Base-by-base conservation (phyloP, 2,329 filamentous ascomycete species). In the Seiridium cupressi region DNA sequence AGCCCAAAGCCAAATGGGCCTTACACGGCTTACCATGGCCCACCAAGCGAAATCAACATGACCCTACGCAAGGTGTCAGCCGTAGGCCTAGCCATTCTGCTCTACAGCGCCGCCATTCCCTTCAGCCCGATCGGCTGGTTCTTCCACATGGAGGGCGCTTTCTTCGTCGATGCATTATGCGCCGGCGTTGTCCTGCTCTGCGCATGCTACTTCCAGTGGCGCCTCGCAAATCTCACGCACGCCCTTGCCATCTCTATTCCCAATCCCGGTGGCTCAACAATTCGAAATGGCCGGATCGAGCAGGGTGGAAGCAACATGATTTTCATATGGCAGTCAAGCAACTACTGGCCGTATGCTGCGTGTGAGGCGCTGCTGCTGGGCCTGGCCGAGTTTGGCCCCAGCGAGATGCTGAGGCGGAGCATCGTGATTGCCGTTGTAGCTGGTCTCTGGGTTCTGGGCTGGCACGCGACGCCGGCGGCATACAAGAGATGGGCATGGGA, bases 91-190 rank as follows among this genome's bases (percentile, higher is more conserved):
- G 62, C 64, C 26, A 32, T 64, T 7, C 63, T 66, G 1, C 62
- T 67, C 8, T 66, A 64, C 61, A 63, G 62, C 35, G 65, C 65
- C 55, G 61, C 65, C 32, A 62, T 60, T 3, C 65, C 65, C 11
- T 67, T 67, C 60, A 63, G 57, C 2, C 65, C 65, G 1, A 47
- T 64, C 26, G 36, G 55, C 18, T 66, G 63, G 65, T 9, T 65
- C 0, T 31, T 67, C 34, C 46, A 60, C 32, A 42, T 64, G 13
- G 60, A 65, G 9, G 65, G 63, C 31, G 76, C 81, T 60, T 81
- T 80, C 69, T 72, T 75, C 57, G 73, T 77, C 56, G 82, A 82
- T 66, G 76, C 78, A 61, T 71, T 81, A 57, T 73, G 77, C 18
- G 73, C 76, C 36, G 72, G 75, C 26, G 73, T 74, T 38, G 65